phyloP scores from a whole-genome alignment of 1,284 basidiomycete species.

The Trichosporon faecale region DNA sequence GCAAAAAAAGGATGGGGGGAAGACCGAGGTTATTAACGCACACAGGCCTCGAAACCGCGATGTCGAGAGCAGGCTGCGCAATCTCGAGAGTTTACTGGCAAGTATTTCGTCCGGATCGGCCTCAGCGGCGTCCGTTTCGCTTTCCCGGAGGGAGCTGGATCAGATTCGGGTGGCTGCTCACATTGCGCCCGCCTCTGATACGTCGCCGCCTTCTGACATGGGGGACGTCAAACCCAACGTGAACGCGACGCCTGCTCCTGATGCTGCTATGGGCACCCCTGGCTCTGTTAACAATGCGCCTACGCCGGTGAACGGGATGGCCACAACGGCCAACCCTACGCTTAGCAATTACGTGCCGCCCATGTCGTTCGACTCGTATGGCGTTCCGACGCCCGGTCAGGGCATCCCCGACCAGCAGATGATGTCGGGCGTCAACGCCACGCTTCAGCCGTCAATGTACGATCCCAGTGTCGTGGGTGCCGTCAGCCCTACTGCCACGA shows the following conservation, averaged over 20 bases:
- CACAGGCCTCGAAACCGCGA: slow-evolving; percentile 29
- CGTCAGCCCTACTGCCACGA: slow-evolving; percentile 10
- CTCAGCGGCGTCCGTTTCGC: slow-evolving; percentile 21
- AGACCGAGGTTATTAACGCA: slow-evolving; percentile 29
- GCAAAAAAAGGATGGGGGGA: slow-evolving; percentile 27
- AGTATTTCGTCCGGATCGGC: slow-evolving; percentile 29
- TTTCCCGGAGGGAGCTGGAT: slow-evolving; percentile 31
- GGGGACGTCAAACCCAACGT: slow-evolving; percentile 1
- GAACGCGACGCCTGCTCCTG: not conserved
- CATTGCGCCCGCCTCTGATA: slow-evolving; percentile 28
- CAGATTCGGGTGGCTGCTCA: slow-evolving; percentile 34
- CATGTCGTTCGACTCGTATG: slow-evolving; percentile 23
- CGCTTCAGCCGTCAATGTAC: slow-evolving; percentile 20
- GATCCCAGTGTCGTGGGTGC: slow-evolving; percentile 16
- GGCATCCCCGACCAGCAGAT: slow-evolving; percentile 15
- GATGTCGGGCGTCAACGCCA: slow-evolving; percentile 19
- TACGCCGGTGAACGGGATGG: slow-evolving; percentile 9
- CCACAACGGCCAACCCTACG: slow-evolving; percentile 12
- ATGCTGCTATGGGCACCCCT: slow-evolving; percentile 7
- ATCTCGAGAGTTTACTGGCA: slow-evolving; percentile 34
- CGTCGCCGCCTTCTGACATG: slow-evolving; percentile 23
- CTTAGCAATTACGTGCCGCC: slow-evolving; percentile 22
- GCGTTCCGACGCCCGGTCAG: slow-evolving; percentile 17
- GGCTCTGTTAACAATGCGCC: slow-evolving; percentile 3
- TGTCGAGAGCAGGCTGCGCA: slow-evolving; percentile 34